Base-by-base conservation (phyloP, 2,329 filamentous ascomycete genomes). In the Aspergillus sp. region DNA sequence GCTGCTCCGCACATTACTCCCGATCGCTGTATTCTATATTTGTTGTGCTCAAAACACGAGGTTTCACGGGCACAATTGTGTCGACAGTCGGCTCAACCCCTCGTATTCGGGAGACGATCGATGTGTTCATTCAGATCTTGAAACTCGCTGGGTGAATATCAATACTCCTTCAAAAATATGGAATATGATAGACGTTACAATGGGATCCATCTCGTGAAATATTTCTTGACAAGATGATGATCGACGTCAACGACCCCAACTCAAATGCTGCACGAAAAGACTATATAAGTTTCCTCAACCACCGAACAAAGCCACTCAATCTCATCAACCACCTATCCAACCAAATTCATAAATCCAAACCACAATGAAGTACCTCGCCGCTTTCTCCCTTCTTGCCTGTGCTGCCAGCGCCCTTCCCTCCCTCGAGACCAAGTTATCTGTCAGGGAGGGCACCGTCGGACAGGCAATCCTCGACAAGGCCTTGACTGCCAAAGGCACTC, bases 401-500 rank as follows among this genome's bases (percentile, higher is more conserved):
- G 41, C 51, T 20, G 45, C 47, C 45, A 54, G 53, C 39, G 50
- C 26, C 50, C 26, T 30, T 30, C 26, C 26, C 26, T 30, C 26
- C 26, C 26, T 11, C 26, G 26, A 30, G 26, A 30, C 26, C 26
- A 24, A 24, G 7, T 2, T 24, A 24, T 24, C 22, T 24, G 22
- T 24, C 22, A 30, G 26, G 9, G 22, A 34, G 9, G 26, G 26
- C 47, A 51, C 56, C 26, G 66, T 75, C 18, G 70, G 71, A 53
- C 71, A 70, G 41, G 70, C 69, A 51, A 67, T 80, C 51, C 63
- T 80, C 56, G 76, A 76, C 66, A 80, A 80, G 71, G 74, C 78
- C 66, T 79, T 81, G 78, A 68, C 75, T 58, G 75, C 77, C 49
- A 65, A 80, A 34, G 80, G 80, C 30, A 59, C 79, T 26, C 66